These are phyloP conservation scores for Medicago lupulina DNA, from an alignment of 306 rosid genomes.

Conservation along the genomic window DNA sequence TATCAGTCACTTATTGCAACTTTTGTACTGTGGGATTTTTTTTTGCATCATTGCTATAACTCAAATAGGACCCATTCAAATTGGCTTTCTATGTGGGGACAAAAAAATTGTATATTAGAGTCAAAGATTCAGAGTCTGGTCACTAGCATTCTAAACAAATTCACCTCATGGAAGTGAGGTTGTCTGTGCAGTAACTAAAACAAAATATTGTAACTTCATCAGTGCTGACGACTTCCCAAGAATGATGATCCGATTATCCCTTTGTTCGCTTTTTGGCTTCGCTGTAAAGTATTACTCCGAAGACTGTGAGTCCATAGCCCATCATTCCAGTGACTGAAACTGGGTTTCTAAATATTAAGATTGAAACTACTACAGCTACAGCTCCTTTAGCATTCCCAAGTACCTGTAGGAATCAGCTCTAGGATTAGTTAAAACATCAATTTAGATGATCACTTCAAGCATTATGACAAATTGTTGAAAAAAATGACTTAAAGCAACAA, in stretches of 20 bases:
- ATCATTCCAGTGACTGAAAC: slow-evolving; percentile 99
- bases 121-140: slow-evolving; percentile 49
- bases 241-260: slow-evolving; percentile 48
- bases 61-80: slow-evolving; percentile 59
- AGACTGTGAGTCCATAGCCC: slow-evolving; percentile 88
- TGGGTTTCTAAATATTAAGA: slow-evolving; percentile 90
- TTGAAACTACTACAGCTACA: slow-evolving; percentile 96
- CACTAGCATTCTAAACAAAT: slow-evolving; percentile 48
- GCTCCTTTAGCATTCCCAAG: slow-evolving; percentile 99
- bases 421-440: slow-evolving; percentile 25
- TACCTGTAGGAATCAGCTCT: slow-evolving; percentile 67
- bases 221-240: slow-evolving; percentile 37
- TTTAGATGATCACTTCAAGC: neutral
- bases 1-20: slow-evolving; percentile 62
- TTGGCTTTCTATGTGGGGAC: slow-evolving; percentile 49
- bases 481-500: neutral
- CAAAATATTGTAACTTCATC: slow-evolving; percentile 51
- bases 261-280: slow-evolving; percentile 98
- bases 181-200: slow-evolving; percentile 45
- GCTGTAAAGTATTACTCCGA: slow-evolving; percentile 91
- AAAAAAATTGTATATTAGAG: slow-evolving; percentile 51
- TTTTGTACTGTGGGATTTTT: slow-evolving; percentile 53
- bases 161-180: slow-evolving; percentile 51
- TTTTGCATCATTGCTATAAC: slow-evolving; percentile 55
- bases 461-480: neutral